Conservation (phyloP, 73 alveolate genomes). For the Blepharisma japonicum region DNA sequence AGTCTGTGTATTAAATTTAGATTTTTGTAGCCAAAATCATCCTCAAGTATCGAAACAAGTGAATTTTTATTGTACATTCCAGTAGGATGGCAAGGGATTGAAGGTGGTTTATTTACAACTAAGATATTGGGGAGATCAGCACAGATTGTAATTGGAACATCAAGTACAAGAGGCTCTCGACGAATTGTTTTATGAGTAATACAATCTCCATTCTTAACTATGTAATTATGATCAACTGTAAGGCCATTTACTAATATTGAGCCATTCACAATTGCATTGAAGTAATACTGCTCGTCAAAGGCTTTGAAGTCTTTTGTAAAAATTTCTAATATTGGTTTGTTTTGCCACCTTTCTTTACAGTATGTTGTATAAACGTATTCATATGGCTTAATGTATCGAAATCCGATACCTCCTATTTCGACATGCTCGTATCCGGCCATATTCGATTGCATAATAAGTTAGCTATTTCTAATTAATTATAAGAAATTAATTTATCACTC, state of each 20-base stretch:
- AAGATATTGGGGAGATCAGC: conserved; percentile 74
- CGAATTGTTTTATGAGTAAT: conserved; percentile 81
- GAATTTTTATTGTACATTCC: conserved; percentile 94
- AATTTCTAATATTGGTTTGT: conserved; percentile 62
- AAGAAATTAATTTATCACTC: too few relatives aligned
- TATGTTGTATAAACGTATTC: conserved; percentile 70
- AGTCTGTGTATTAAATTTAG: conserved; percentile 85
- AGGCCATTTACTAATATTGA: conserved; percentile 79
- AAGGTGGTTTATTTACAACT: conserved; percentile 94
- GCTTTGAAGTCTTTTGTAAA: conserved; percentile 81
- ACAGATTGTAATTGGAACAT: conserved; percentile 58
- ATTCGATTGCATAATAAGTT: too few relatives aligned
- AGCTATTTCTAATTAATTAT: too few relatives aligned
- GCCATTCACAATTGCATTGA: conserved; percentile 76
- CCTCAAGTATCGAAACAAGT: conserved; percentile 71
- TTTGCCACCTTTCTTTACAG: conserved; percentile 87
- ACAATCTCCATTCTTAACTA: conserved; percentile 66
- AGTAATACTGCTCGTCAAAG: conserved; percentile 74
- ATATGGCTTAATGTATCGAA: conserved; percentile 81
- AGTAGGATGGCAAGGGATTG: conserved; percentile 96
- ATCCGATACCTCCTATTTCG: not conserved
- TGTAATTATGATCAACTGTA: conserved; percentile 55
- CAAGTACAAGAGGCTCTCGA: conserved; percentile 82
- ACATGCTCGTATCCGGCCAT: not conserved
- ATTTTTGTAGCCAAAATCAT: conserved; percentile 73